Evolutionary conservation across 805 yeast species (phyloP), one percentile per base, ranked within the genome.

Genomic region (Deakozyma indianensis): DNA sequence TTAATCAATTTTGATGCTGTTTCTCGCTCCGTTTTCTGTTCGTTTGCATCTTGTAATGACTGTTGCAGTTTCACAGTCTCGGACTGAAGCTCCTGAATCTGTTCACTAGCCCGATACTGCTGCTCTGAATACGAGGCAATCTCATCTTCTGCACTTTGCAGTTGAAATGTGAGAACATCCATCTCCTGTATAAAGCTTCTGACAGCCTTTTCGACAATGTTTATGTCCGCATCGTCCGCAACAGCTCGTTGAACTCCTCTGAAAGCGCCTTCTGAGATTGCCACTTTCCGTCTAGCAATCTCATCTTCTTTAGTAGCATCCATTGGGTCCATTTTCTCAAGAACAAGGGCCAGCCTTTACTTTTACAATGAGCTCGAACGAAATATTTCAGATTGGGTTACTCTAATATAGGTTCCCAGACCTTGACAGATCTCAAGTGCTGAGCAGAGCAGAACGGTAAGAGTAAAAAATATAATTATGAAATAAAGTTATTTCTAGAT

Each of bases 91-190:
- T 44, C 35, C 20, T 43, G 46, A 5, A 47, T 44, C 42, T 35
- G 47, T 38, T 22, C 42, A 28, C 45, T 45, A 9, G 47, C 48
- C 23, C 48, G 47, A 2, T 43, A 43, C 22, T 50, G 48, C 38
- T 53, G 53, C 4, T 43, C 40, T 28, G 48, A 49, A 32, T 56
- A 56, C 21, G 40, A 42, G 15, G 24, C 40, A 16, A 45, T 47
- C 43, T 58, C 62, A 25, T 45, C 23, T 21, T 43, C 46, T 28
- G 46, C 50, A 46, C 48, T 51, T n/a, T 49, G 41, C 4, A 48
- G 42, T 42, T 56, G 58, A 16, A 56, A 48, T 25, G 52, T 56
- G 20, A 52, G 43, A 41, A 32, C 20, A 32, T 32, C 38, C 38
- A 32, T 32, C 18, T 32, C 38, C 18, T 32, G 38, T 20, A 32